Base-by-base conservation (phyloP, 2,329 filamentous ascomycete species). In the Talaromyces sp. region DNA sequence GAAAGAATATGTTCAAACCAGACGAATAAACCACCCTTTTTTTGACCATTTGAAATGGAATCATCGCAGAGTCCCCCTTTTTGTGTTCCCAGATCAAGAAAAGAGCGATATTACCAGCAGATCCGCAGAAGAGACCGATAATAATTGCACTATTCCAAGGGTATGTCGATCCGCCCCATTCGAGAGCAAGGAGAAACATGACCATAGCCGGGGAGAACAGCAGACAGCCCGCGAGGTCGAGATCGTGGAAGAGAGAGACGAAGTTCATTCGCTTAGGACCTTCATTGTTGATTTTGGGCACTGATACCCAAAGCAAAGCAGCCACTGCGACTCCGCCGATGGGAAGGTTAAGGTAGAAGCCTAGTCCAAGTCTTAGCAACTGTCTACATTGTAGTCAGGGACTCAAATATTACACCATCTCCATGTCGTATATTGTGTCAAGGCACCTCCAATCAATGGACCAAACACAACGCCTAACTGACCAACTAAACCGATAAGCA, bases 111-210 rank as follows among this genome's bases (percentile, higher is more conserved):
- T 66, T 1, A 73, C 63, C 73, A 31, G 76, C 76, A 40, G 37
- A 40, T 40, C 75, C 76, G 53, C 78, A 72, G n/a, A 82, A 70
- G 0, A 72, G 66, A 0, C 77, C 78, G 52, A 81, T 77, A 6
- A 82, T 75, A 2, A 67, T 67, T 8, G 71, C 61, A 35, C 62
- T 67, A 17, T 65, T 66, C 75, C 76, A 77, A 2, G 69, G 45
- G 28, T 73, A 69, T 5, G 67, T 62, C 2, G 66, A 64, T n/a
- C 73, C 70, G 3, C 77, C 78, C 65, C 75, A 80, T 57, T 80
- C 74, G 3, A 82, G 67, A 0, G 77, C 77, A 0, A 81, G 69
- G 4, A 81, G 66, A 22, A 79, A 71, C 61, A 72, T 74, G 28
- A 77, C 65, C 2, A 75, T 67, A 2, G 70, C 71, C 1, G 69